Conservation (phyloP, 768 basidiomycete species). For the Dendrothele bispora region DNA sequence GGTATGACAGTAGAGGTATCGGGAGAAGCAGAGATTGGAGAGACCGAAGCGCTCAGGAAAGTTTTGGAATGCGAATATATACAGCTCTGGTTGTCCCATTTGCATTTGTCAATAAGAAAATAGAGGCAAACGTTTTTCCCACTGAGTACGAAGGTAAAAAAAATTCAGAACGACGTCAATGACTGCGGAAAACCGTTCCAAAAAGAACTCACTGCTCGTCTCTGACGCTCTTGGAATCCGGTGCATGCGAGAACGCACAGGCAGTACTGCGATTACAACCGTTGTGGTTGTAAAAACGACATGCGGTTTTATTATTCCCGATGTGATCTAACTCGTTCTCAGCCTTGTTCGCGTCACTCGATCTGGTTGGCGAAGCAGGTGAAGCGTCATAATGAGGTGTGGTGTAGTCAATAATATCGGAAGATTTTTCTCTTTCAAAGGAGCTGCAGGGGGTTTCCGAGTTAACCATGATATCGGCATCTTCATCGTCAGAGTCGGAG, state of each 20-base stretch:
- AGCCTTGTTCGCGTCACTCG: no score
- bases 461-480: not conserved
- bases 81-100: slow-evolving; percentile 27
- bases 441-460: not conserved
- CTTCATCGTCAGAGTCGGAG: not conserved
- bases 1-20: no score
- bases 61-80: slow-evolving; percentile 32
- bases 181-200: not conserved
- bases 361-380: slow-evolving; percentile 30
- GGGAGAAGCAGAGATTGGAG: no score
- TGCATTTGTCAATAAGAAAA: slow-evolving; percentile 32
- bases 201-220: slow-evolving; percentile 31
- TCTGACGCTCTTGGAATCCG: slow-evolving; percentile 34
- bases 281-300: slow-evolving; percentile 38
- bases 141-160: no score
- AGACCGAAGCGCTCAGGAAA: no score
- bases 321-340: no score
- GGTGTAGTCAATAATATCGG: not conserved
- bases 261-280: slow-evolving; percentile 27
- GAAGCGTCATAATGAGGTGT: no score
- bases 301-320: slow-evolving; percentile 32
- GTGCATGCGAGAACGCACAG: slow-evolving; percentile 36
- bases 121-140: slow-evolving; percentile 38
- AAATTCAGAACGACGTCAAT: not conserved
- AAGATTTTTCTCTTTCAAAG: not conserved